A percentile compares a stretch with the other conserved stretches of the same genome.
Evolutionary conservation across 805 yeast species (phyloP).

Genomic region (Candida coleopterorum): DNA sequence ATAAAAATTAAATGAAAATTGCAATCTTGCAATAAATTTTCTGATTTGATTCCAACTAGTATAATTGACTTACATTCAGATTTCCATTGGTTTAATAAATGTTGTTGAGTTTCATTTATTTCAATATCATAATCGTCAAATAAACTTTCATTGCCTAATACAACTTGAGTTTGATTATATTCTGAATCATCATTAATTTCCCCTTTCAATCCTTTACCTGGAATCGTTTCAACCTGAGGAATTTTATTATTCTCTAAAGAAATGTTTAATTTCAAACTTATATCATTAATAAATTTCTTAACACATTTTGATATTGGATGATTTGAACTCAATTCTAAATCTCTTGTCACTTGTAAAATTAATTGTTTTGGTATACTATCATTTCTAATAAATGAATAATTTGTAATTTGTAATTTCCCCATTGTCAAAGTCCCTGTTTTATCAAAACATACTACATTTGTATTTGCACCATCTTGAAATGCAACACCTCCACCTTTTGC

Average conservation of each 20-base stretch:
- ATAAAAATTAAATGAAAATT: slow-evolving; percentile 39
- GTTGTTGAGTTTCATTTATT: slow-evolving; percentile 24
- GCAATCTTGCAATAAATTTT: slow-evolving; percentile 20
- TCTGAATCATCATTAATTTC: slow-evolving; percentile 15
- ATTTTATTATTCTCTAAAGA: slow-evolving; percentile 30
- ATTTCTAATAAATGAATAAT: slow-evolving; percentile 30
- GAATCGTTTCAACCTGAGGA: slow-evolving; percentile 46
- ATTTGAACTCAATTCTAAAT: slow-evolving; percentile 57
- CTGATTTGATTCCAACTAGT: slow-evolving; percentile 43
- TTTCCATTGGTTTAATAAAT: slow-evolving; percentile 51
- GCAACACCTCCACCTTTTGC: slow-evolving; percentile 83
- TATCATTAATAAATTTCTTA: slow-evolving; percentile 30
- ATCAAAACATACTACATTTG: slow-evolving; percentile 67
- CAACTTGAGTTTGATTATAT: slow-evolving; percentile 30
- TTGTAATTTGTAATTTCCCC: slow-evolving; percentile 55
- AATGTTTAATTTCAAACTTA: slow-evolving; percentile 17
- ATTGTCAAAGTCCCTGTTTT: slow-evolving; percentile 77
- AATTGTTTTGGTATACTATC: slow-evolving; percentile 16
- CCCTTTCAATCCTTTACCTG: slow-evolving; percentile 61
- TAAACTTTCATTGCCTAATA: slow-evolving; percentile 59
- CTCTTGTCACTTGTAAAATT: slow-evolving; percentile 48
- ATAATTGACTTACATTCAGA: slow-evolving; percentile 59
- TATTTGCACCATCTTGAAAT: slow-evolving; percentile 67
- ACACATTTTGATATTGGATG: slow-evolving; percentile 69
- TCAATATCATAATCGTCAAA: slow-evolving; percentile 44